Percentiles rank a stretch among this genome's conserved stretches.
Evolutionary conservation across 805 yeast genomes (phyloP).

Genomic region (Hanseniaspora lindneri): DNA sequence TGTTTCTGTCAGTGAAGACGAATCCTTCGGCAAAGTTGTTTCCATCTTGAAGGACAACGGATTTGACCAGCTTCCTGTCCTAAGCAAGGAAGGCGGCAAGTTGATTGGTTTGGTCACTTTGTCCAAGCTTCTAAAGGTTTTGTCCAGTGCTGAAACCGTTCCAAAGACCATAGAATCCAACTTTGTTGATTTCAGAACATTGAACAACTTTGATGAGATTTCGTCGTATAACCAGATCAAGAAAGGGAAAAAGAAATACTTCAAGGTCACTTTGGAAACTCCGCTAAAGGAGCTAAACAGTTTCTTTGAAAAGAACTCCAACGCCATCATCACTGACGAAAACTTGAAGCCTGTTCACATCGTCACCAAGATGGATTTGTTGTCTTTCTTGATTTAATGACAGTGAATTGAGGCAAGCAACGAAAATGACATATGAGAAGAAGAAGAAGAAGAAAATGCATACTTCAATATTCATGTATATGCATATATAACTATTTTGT

Average conservation of each 20-base stretch:
- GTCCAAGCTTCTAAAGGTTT: slow-evolving; percentile 54
- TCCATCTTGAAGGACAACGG: slow-evolving; percentile 61
- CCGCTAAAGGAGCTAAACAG: slow-evolving; percentile 55
- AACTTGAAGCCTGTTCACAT: slow-evolving; percentile 66
- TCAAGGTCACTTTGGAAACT: slow-evolving; percentile 52
- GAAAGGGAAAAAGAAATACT: slow-evolving; percentile 54
- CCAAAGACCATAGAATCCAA: slow-evolving; percentile 38
- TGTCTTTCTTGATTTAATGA: slow-evolving; percentile 36
- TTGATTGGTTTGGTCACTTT: slow-evolving; percentile 67
- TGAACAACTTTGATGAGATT: slow-evolving; percentile 47
- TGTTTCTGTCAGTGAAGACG: slow-evolving; percentile 53
- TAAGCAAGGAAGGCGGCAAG: slow-evolving; percentile 39
- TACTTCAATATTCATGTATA: too few species aligned
- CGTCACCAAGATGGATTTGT: slow-evolving; percentile 76
- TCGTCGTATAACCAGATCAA: slow-evolving; percentile 52
- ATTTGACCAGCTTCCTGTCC: slow-evolving; percentile 76
- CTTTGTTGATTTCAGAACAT: slow-evolving; percentile 62
- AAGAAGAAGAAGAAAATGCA: too few species aligned
- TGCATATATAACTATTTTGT: too few species aligned
- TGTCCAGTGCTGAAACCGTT: slow-evolving; percentile 50
- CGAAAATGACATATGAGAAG: too few species aligned
- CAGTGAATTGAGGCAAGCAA: too few species aligned
- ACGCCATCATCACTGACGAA: slow-evolving; percentile 67
- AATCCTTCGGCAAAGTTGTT: slow-evolving; percentile 52
- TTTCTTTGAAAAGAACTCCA: slow-evolving; percentile 74